Evolutionary conservation across 169 alveolate species (phyloP).

Genomic region (Plasmodium gaboni): DNA sequence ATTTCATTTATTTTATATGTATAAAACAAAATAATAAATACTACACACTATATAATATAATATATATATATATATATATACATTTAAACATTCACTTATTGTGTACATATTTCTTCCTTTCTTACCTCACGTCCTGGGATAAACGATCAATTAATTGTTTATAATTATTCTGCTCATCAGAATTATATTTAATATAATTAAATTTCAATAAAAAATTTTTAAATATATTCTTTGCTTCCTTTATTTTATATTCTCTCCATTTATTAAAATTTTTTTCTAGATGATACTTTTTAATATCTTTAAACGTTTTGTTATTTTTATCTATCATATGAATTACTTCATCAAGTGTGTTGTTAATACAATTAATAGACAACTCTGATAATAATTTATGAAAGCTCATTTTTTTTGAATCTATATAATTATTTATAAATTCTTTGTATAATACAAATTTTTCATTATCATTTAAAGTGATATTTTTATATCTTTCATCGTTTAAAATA

Average conservation of each 20-base stretch:
- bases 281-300: not conserved
- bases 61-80: slow-evolving; percentile 11
- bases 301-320: slow-evolving; percentile 20
- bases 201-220: slow-evolving; percentile 22
- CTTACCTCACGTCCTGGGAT: slow-evolving; percentile 41
- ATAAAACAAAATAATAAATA: not conserved
- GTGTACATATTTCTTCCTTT: not conserved
- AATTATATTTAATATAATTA: slow-evolving; percentile 42
- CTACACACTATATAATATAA: not conserved
- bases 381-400: slow-evolving; percentile 21
- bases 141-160: not conserved
- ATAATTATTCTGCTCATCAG: slow-evolving; percentile 22
- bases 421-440: slow-evolving; percentile 38
- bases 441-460: slow-evolving; percentile 24
- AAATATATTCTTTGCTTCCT: slow-evolving; percentile 53
- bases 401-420: slow-evolving; percentile 42
- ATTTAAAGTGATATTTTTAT: slow-evolving; percentile 14
- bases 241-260: slow-evolving; percentile 35
- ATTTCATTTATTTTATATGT: no score
- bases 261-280: slow-evolving; percentile 13
- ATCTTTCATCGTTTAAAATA: slow-evolving; percentile 24
- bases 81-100: not conserved
- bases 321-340: slow-evolving; percentile 30
- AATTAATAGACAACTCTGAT: slow-evolving; percentile 17
- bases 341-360: slow-evolving; percentile 23